Evolutionary conservation across 495 filamentous ascomycete species (phyloP).

Genomic region (Usnea hakonensis): DNA sequence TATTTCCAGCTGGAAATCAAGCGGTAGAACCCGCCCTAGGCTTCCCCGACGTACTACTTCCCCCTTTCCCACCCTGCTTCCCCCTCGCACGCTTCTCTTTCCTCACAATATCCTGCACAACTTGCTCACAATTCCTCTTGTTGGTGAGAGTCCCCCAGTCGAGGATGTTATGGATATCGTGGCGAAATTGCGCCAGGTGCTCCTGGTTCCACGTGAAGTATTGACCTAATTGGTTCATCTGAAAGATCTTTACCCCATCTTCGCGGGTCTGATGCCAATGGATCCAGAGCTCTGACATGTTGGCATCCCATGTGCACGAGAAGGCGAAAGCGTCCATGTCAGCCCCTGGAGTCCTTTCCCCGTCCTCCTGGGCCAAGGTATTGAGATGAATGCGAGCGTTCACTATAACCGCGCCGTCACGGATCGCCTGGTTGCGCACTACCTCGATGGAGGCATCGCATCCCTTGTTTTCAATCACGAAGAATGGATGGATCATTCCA

Average conservation of each 20-base stretch:
- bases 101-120: too few relatives aligned
- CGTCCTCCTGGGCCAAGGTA: neutral
- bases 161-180: slow-evolving; percentile 7
- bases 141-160: slow-evolving; percentile 7
- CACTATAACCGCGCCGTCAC: slow-evolving; percentile 6
- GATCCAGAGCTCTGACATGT: slow-evolving; percentile 7
- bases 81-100: too few relatives aligned
- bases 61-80: too few relatives aligned
- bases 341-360: neutral
- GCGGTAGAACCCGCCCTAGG: too few relatives aligned
- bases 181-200: slow-evolving; percentile 4
- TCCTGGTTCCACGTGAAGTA: neutral
- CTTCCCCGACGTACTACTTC: too few relatives aligned
- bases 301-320: slow-evolving; percentile 1
- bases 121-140: too few relatives aligned
- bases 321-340: slow-evolving; percentile 6
- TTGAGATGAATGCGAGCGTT: slow-evolving; percentile 1
- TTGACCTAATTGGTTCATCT: neutral
- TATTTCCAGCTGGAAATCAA: too few relatives aligned
- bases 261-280: slow-evolving; percentile 4
- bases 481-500: neutral
- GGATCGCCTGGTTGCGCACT: slow-evolving; percentile 3
- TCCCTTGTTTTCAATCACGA: slow-evolving; percentile 8
- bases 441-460: neutral
- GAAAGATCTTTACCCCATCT: neutral